Evolutionary conservation across 257 asterid species (phyloP), one percentile per base, ranked within the genome.

Genomic region (Cruciata laevipes): DNA sequence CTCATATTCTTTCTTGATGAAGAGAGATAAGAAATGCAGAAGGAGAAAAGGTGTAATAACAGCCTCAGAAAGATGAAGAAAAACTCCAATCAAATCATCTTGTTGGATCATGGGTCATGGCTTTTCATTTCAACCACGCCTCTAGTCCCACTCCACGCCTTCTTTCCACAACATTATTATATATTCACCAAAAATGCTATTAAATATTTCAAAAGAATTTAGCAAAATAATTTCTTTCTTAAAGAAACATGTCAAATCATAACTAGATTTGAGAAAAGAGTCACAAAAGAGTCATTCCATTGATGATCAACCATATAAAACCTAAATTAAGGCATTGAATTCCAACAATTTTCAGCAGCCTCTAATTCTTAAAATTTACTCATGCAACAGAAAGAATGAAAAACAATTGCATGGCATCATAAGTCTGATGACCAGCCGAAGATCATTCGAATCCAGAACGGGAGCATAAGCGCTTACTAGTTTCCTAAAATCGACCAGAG

Each of bases 1-100:
- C 76, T 82, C 84, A 80, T 76, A 40, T 40, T 78, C 72, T 75
- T 71, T 73, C 69, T 49, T 32, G 14, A 33, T 42, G 61, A 52
- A 1, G 60, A 20, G 67, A 65, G 76, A 78, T 70, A 70, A 66
- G 69, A n/a, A 47, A 16, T 42, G 51, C 51, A 42, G 51, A 42
- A 13, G 51, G 16, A 42, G 51, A 42, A 11, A 32, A 61, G 78
- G 23, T 13, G 23, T 30, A 60, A 74, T 71, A 53, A 73, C 38
- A 69, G 73, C 77, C 73, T 25, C 72, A 55, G 60, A 72, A 59
- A 32, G 21, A 27, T 27, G 30, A 27, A 27, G 30, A 27, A 14
- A 3, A 31, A 33, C 12, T 30, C 42, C 6, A 60, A 25, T 59
- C 20, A 6, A 14, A 30, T 38, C 42, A 9, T 31, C 25, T 16